These are phyloP conservation scores for Thalassiosira sp. DNA, from an alignment of 352 stramenopile species.

Conservation along the genomic window DNA sequence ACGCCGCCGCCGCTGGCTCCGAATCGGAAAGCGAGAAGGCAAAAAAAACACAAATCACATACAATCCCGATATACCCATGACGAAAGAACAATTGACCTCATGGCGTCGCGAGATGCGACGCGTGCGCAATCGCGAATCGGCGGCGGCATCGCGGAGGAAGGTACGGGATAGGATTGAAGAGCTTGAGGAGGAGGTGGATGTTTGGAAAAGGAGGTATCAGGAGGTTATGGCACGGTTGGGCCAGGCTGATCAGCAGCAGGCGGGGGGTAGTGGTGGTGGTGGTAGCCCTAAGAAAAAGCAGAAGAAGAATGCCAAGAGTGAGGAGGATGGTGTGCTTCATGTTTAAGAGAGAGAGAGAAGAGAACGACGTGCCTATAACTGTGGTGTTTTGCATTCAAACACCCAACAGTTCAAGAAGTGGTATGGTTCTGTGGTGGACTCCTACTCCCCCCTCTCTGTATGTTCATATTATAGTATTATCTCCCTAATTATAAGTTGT, in stretches of 20 bases:
- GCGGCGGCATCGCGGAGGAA: conserved; percentile 66
- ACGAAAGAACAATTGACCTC: conserved; percentile 70
- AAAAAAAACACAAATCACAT: conserved; percentile 57
- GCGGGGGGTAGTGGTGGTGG: too few species aligned
- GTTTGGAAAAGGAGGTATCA: conserved; percentile 66
- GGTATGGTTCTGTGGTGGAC: background rate
- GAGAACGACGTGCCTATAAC: background rate
- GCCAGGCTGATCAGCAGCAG: conserved; percentile 17
- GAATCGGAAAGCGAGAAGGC: background rate
- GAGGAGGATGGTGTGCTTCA: background rate
- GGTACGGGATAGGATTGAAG: conserved; percentile 67
- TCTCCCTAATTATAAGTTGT: conserved; percentile 16
- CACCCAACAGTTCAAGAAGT: background rate
- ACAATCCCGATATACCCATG: conserved; percentile 78
- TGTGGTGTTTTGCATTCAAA: background rate
- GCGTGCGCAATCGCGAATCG: conserved; percentile 76
- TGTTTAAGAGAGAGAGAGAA: background rate
- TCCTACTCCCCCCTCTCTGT: conserved; percentile 3
- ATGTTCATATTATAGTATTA: conserved; percentile 20
- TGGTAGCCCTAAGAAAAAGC: conserved; percentile 23
- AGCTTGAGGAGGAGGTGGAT: conserved; percentile 68
- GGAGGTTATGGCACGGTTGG: conserved; percentile 37
- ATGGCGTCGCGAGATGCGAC: conserved; percentile 75
- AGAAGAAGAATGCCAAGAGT: conserved; percentile 6
- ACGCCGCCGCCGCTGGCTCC: background rate